Conservation (phyloP, 192 early-diverging fungal species). For the Ambispora gerdemannii region DNA sequence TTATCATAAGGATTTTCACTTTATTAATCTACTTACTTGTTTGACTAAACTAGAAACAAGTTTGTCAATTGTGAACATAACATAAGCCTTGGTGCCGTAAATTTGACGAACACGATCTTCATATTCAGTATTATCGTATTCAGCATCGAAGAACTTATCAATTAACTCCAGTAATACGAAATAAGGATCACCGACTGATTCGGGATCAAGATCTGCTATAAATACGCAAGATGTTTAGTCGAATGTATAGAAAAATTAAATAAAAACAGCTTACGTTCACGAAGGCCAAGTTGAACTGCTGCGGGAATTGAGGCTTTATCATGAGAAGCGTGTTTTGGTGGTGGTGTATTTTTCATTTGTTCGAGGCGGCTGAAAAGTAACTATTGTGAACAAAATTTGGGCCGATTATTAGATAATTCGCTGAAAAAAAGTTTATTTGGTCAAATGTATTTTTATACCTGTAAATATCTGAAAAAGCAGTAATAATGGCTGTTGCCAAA, state of each 20-base stretch:
- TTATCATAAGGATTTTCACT: no score
- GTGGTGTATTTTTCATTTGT: conserved; percentile 57
- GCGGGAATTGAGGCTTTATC: conserved; percentile 13
- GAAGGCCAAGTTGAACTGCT: conserved; percentile 50
- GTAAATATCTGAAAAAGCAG: conserved; percentile 82
- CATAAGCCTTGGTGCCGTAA: conserved; percentile 87
- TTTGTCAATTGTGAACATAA: conserved; percentile 88
- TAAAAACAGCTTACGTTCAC: conserved; percentile 42
- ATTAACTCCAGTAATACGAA: conserved; percentile 69
- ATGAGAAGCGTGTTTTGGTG: not conserved
- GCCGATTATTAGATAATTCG: not conserved
- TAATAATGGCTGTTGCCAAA: conserved; percentile 88
- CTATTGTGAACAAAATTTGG: conserved; percentile 44
- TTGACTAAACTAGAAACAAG: conserved; percentile 78
- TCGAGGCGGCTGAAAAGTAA: conserved; percentile 81
- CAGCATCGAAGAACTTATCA: conserved; percentile 73
- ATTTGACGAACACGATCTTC: conserved; percentile 85
- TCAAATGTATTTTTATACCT: conserved; percentile 48
- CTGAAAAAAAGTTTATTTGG: not conserved
- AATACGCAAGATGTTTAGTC: not conserved
- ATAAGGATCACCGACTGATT: conserved; percentile 73
- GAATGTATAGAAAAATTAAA: not conserved
- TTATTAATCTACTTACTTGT: conserved; percentile 65
- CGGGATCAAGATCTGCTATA: conserved; percentile 45
- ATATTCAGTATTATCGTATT: conserved; percentile 76